Evolutionary conservation across 1,284 basidiomycete genomes (phyloP).

Genomic region (Wolfiporia cocos): DNA sequence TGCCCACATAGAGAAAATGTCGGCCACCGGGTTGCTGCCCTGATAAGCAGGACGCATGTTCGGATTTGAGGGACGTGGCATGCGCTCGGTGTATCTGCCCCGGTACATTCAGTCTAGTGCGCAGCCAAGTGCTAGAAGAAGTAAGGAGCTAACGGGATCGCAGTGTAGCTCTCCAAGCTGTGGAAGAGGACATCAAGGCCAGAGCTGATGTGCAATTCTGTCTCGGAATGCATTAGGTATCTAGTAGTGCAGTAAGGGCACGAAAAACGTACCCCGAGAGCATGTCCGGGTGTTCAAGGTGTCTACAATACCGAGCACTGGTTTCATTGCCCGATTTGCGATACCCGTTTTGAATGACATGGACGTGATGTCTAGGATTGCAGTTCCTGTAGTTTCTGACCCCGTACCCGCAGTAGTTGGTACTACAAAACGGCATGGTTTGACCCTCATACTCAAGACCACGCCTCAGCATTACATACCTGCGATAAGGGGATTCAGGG

Average conservation of each 20-base stretch:
- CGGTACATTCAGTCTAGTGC: not conserved
- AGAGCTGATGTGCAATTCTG: conserved; percentile 84
- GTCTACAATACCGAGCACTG: conserved; percentile 83
- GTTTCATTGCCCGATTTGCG: conserved; percentile 87
- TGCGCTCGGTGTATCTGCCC: conserved; percentile 77
- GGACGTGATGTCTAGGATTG: conserved; percentile 91
- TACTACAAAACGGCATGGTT: conserved; percentile 34
- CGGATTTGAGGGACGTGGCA: conserved; percentile 86
- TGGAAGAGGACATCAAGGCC: conserved; percentile 95
- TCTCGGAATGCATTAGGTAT: conserved; percentile 15
- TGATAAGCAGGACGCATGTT: conserved; percentile 91
- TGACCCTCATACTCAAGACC: not conserved
- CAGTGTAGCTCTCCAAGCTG: conserved; percentile 89
- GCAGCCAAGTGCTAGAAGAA: conserved; percentile 28
- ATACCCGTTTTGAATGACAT: conserved; percentile 95
- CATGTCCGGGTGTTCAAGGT: conserved; percentile 65
- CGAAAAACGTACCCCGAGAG: conserved; percentile 23
- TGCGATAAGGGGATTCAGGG: conserved; percentile 83
- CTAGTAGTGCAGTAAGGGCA: conserved; percentile 2
- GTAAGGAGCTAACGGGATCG: conserved; percentile 61
- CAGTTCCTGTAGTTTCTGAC: conserved; percentile 96
- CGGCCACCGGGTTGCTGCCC: conserved; percentile 93
- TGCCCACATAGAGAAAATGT: conserved; percentile 96
- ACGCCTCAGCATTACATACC: conserved; percentile 27
- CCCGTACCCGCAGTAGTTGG: conserved; percentile 98